Conservation (phyloP, 306 rosid species). For the Hippophae rhamnoides region DNA sequence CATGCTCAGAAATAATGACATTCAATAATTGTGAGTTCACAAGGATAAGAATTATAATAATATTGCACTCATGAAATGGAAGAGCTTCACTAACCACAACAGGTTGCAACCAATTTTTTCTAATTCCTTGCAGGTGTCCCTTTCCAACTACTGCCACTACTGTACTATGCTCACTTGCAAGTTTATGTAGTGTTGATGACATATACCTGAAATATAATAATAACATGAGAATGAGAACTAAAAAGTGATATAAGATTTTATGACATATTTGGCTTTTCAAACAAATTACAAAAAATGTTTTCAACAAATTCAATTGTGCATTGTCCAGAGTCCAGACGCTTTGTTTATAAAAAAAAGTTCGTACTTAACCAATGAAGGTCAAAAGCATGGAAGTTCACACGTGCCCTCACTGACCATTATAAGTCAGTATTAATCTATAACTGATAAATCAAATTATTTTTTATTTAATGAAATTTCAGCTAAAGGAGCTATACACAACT, state of each 20-base stretch:
- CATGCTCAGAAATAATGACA: too few species aligned
- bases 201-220: conserved; percentile 51
- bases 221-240: conserved; percentile 6
- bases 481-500: too few species aligned
- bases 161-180: conserved; percentile 53
- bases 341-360: too few species aligned
- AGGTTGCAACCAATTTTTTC: conserved; percentile 82
- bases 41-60: not conserved
- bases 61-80: not conserved
- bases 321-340: too few species aligned
- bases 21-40: too few species aligned
- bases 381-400: too few species aligned
- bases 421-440: too few species aligned
- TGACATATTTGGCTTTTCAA: not conserved
- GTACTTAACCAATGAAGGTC: too few species aligned
- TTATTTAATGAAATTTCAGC: too few species aligned
- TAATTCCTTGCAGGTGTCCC: conserved; percentile 89
- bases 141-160: conserved; percentile 94
- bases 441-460: too few species aligned
- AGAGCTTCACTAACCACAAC: conserved; percentile 44
- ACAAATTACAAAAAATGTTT: not conserved
- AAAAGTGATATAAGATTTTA: not conserved
- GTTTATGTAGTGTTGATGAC: conserved; percentile 57
- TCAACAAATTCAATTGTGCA: too few species aligned
- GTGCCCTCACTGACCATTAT: too few species aligned